A percentile compares a stretch with the other conserved stretches of the same genome.
These are phyloP conservation scores for Chaetomiaceae sp. DNA, from an alignment of 2,329 filamentous ascomycete genomes.

Conservation along the genomic window DNA sequence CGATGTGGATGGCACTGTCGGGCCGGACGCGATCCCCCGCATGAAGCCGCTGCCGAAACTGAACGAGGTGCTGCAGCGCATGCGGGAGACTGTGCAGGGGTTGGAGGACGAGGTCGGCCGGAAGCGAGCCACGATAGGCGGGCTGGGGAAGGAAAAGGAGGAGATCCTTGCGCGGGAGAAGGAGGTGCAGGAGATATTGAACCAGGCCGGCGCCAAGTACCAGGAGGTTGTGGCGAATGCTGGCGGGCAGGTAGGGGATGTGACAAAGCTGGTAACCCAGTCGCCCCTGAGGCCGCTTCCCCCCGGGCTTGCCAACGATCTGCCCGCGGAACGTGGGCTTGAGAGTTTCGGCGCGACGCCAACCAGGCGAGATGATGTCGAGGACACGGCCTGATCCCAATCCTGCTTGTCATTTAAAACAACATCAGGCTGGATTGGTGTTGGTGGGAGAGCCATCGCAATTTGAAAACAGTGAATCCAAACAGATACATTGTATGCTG, in stretches of 20 bases:
- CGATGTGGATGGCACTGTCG: constrained; percentile 32
- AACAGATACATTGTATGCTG: constrained; percentile 6
- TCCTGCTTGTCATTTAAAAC: too few relatives aligned
- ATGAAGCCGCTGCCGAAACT: constrained; percentile 76
- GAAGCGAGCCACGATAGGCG: constrained; percentile 60
- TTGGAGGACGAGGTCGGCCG: constrained; percentile 60
- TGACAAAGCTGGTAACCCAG: constrained; percentile 24
- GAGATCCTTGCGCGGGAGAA: constrained; percentile 65
- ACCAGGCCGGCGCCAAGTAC: constrained; percentile 69
- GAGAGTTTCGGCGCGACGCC: constrained; percentile 46
- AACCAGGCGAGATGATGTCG: constrained; percentile 28
- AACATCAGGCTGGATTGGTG: too few relatives aligned
- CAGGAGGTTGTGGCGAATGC: constrained; percentile 38
- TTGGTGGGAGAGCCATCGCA: too few relatives aligned
- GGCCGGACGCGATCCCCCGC: constrained; percentile 48
- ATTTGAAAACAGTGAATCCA: not conserved
- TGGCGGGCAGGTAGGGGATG: constrained; percentile 15
- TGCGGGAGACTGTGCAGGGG: constrained; percentile 56
- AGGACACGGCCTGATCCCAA: constrained; percentile 3
- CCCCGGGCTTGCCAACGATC: constrained; percentile 25
- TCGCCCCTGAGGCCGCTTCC: constrained; percentile 29
- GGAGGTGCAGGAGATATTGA: constrained; percentile 75
- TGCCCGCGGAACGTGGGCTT: constrained; percentile 37
- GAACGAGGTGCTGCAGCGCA: constrained; percentile 57
- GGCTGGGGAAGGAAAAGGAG: constrained; percentile 62